phyloP scores from a whole-genome alignment of 805 yeast species.

The Barnettozyma siamensis region DNA sequence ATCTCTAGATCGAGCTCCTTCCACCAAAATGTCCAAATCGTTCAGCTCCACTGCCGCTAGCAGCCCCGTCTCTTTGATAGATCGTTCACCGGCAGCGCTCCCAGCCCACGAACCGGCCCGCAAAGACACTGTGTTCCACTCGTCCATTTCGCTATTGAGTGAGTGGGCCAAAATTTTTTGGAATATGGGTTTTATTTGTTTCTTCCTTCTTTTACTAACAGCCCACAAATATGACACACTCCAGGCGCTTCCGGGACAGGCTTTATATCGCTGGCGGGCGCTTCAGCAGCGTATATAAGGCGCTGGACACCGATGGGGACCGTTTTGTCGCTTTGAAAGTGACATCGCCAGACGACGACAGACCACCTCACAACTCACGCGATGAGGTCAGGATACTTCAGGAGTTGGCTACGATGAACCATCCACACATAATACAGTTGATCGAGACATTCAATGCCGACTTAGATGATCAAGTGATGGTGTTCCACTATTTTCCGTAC shows the following conservation, averaged over 20 bases:
- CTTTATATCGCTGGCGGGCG: conserved; percentile 36
- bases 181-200: too few relatives aligned
- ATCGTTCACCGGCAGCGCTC: not conserved
- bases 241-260: conserved; percentile 11
- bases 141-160: conserved; percentile 6
- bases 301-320: conserved; percentile 12
- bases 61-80: conserved; percentile 27
- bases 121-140: conserved; percentile 47
- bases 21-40: conserved; percentile 27
- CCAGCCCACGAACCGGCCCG: conserved; percentile 25
- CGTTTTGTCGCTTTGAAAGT: conserved; percentile 39
- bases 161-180: too few relatives aligned
- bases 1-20: conserved; percentile 38
- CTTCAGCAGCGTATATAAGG: conserved; percentile 36
- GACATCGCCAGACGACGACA: conserved; percentile 43
- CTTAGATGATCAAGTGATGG: conserved; percentile 33
- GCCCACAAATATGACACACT: conserved; percentile 4
- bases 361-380: conserved; percentile 47
- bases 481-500: conserved; percentile 34
- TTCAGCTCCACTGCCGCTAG: conserved; percentile 30
- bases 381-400: conserved; percentile 35
- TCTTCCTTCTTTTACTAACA: not conserved
- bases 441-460: conserved; percentile 22
- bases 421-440: conserved; percentile 17
- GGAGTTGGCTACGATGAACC: conserved; percentile 21